A percentile compares a stretch with the other conserved stretches of the same genome.
These are phyloP conservation scores for Botryosphaeria dothidea DNA, from an alignment of 2,329 filamentous ascomycete genomes.

Conservation along the genomic window DNA sequence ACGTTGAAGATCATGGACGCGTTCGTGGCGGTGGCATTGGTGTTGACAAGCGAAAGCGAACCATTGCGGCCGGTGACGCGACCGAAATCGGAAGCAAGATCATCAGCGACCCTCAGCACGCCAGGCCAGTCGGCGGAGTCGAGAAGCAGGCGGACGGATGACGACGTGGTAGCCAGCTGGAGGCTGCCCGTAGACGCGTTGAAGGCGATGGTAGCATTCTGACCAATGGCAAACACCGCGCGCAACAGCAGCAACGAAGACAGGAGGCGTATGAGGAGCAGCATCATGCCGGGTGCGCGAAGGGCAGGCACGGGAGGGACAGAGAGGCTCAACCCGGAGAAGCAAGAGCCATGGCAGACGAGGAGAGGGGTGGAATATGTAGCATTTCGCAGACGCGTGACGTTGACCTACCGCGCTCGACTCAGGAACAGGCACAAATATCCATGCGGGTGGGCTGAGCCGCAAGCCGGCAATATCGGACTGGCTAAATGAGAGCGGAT, in stretches of 20 bases:
- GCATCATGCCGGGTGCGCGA: neutral
- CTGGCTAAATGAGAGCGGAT: constrained; percentile 12
- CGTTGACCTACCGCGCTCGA: neutral
- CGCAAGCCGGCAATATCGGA: constrained; percentile 1
- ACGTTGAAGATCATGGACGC: constrained; percentile 45
- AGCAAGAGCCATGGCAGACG: neutral
- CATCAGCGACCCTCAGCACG: constrained; percentile 66
- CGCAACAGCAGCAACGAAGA: neutral
- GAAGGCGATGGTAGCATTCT: constrained; percentile 53
- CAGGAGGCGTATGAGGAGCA: neutral
- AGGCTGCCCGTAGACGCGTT: constrained; percentile 37
- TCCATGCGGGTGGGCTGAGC: neutral
- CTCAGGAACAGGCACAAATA: constrained; percentile 3
- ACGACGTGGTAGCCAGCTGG: constrained; percentile 32
- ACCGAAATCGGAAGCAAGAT: constrained; percentile 69
- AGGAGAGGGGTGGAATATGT: neutral
- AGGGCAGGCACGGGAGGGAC: neutral
- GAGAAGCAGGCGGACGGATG: constrained; percentile 33
- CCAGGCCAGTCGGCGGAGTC: constrained; percentile 62
- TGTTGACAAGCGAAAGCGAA: constrained; percentile 55
- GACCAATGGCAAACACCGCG: constrained; percentile 45
- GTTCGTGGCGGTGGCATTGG: constrained; percentile 42
- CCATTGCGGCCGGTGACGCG: constrained; percentile 69
- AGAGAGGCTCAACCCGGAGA: neutral
- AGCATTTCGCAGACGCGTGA: neutral